Evolutionary conservation across 768 basidiomycete genomes (phyloP).

Genomic region (Rubroboletus satanas): DNA sequence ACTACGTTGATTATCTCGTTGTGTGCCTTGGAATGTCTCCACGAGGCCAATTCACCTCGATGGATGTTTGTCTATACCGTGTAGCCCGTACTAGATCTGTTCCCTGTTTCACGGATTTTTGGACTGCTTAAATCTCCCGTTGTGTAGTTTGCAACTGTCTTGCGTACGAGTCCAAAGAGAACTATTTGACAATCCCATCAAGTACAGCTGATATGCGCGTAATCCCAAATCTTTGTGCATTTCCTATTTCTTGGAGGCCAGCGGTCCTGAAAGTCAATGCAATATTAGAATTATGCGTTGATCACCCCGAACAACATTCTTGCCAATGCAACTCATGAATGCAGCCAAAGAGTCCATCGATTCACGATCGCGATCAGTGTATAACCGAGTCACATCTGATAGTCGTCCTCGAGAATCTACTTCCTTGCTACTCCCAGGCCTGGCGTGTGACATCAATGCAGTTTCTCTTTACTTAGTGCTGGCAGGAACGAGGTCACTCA

Average conservation of each 20-base stretch:
- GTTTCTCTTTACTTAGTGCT: background rate
- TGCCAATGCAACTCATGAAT: background rate
- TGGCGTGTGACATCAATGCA: background rate
- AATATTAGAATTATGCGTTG: background rate
- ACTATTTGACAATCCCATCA: background rate
- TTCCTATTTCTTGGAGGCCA: no score
- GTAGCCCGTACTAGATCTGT: constrained; percentile 9
- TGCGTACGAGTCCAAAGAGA: background rate
- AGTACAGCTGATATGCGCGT: background rate
- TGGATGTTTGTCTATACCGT: background rate
- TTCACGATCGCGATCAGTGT: background rate
- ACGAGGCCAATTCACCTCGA: background rate
- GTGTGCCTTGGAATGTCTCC: background rate
- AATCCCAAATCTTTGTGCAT: no score
- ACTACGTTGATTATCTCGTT: background rate
- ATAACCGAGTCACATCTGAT: background rate
- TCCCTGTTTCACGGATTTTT: background rate
- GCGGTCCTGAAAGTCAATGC: no score
- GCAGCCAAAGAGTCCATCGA: background rate
- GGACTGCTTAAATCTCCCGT: background rate
- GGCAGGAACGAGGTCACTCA: background rate
- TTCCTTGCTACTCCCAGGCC: background rate
- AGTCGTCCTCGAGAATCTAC: background rate
- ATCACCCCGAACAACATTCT: background rate
- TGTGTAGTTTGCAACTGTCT: background rate